These are phyloP conservation scores for Choiromyces venosus DNA, from an alignment of 495 filamentous ascomycete genomes.

Conservation along the genomic window DNA sequence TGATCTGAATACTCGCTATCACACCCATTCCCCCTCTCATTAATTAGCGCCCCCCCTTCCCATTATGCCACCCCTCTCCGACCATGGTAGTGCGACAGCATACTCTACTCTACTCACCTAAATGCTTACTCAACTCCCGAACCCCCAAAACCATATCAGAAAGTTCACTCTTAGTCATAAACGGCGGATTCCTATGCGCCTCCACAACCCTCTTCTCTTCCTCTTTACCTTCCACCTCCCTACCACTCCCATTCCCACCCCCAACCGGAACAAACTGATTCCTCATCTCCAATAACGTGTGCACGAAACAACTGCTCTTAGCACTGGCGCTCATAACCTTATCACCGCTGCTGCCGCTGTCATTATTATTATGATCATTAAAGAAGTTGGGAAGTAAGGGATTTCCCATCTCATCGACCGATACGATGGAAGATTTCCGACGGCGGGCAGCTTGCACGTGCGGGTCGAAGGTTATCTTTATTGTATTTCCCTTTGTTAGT, in stretches of 20 bases:
- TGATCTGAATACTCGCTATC: conserved; percentile 51
- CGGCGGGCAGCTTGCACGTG: conserved; percentile 32
- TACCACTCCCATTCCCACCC: background rate
- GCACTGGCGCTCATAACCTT: background rate
- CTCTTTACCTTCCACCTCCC: background rate
- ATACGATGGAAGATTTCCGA: conserved; percentile 38
- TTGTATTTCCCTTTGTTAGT: background rate
- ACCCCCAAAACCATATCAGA: conserved; percentile 96
- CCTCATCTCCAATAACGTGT: conserved; percentile 3
- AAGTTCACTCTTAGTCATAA: conserved; percentile 81
- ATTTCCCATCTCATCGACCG: conserved; percentile 28
- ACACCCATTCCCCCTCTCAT: background rate
- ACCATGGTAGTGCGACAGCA: background rate
- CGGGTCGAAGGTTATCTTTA: conserved; percentile 39
- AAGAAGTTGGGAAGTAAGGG: background rate
- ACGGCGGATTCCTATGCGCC: conserved; percentile 25
- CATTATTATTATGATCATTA: background rate
- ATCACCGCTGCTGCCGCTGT: background rate
- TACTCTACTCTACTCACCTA: conserved; percentile 50
- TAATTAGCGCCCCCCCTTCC: background rate
- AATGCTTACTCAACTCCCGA: conserved; percentile 76
- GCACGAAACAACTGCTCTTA: conserved; percentile 33
- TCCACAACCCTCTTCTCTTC: background rate
- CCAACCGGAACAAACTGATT: background rate
- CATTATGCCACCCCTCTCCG: background rate